Conservation (phyloP, 495 filamentous ascomycete genomes). For the Trichoderma erinaceum region DNA sequence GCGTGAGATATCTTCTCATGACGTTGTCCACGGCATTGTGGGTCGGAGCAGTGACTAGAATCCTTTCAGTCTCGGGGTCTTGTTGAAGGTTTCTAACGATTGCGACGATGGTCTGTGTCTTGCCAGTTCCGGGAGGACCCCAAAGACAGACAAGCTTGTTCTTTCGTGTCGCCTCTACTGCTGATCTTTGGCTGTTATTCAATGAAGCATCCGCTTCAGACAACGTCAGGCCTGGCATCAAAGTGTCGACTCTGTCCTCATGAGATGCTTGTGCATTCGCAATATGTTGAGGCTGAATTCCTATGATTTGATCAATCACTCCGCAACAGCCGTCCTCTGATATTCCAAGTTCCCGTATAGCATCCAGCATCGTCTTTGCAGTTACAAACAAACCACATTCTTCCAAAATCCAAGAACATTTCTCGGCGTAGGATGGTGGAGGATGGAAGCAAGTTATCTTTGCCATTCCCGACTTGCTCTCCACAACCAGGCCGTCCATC, state of each 20-base stretch:
- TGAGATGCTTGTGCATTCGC: conserved; percentile 4
- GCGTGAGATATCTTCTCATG: conserved; percentile 36
- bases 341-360: conserved; percentile 32
- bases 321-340: conserved; percentile 26
- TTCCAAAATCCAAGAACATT: background rate
- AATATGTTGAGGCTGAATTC: conserved; percentile 9
- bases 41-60: conserved; percentile 45
- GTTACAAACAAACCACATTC: conserved; percentile 23
- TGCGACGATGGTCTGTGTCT: conserved; percentile 45
- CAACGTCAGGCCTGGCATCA: background rate
- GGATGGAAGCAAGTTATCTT: conserved; percentile 10
- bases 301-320: conserved; percentile 30
- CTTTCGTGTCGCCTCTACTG: conserved; percentile 33
- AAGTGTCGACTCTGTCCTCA: background rate
- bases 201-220: conserved; percentile 20
- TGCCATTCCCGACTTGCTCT: background rate
- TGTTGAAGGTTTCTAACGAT: conserved; percentile 36
- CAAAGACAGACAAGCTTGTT: conserved; percentile 40
- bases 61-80: conserved; percentile 24
- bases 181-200: conserved; percentile 42
- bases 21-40: conserved; percentile 51
- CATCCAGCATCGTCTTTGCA: conserved; percentile 42
- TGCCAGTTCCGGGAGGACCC: conserved; percentile 51
- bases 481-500: conserved; percentile 14
- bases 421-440: background rate